These are phyloP conservation scores for Hortiboletus flavorubellus DNA, from an alignment of 768 basidiomycete species.

Conservation along the genomic window DNA sequence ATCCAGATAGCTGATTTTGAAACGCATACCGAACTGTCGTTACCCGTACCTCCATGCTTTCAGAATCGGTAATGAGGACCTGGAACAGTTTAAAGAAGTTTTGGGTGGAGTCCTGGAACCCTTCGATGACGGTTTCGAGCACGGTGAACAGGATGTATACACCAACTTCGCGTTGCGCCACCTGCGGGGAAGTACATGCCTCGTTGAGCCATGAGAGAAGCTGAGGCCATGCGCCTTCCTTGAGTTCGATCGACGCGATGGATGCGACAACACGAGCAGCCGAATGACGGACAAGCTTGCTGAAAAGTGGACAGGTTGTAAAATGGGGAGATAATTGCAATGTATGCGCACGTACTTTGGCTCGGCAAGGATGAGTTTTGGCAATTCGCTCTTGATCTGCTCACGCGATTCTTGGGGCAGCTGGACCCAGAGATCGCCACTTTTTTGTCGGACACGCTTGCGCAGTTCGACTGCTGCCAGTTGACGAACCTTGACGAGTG, in stretches of 20 bases:
- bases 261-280: constrained; percentile 90
- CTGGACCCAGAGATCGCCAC: constrained; percentile 78
- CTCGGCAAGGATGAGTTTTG: constrained; percentile 74
- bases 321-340: neutral
- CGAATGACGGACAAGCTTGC: constrained; percentile 89
- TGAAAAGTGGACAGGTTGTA: constrained; percentile 32
- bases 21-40: constrained; percentile 72
- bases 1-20: neutral
- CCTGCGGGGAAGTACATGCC: constrained; percentile 64
- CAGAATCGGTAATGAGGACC: constrained; percentile 70
- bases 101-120: constrained; percentile 73
- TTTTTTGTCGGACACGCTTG: constrained; percentile 82
- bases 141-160: constrained; percentile 88
- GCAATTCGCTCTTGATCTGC: constrained; percentile 81
- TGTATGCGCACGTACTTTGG: constrained; percentile 52
- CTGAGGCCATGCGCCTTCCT: constrained; percentile 73
- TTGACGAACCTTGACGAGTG: constrained; percentile 75
- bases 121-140: constrained; percentile 87
- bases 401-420: constrained; percentile 65
- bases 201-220: constrained; percentile 86
- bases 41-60: constrained; percentile 86
- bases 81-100: constrained; percentile 80
- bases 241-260: constrained; percentile 86
- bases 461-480: constrained; percentile 94
- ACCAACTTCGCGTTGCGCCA: constrained; percentile 86